Percentiles rank a stretch among this genome's conserved stretches.
Conservation (phyloP, 164 flowering plant species). For the Aristolochia fimbriata region DNA sequence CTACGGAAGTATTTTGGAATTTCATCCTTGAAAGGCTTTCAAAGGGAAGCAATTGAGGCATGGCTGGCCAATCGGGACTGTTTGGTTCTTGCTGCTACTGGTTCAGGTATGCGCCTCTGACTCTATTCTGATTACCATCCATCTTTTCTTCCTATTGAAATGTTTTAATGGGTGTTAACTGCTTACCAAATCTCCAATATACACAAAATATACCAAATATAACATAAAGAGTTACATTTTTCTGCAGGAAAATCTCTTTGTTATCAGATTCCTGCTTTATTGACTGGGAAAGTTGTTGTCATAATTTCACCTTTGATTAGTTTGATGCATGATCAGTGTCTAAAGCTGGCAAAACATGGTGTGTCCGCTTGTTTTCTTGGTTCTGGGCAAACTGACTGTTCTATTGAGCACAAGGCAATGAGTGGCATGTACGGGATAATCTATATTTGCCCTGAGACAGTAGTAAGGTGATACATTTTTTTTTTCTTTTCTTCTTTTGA, state of each 20-base stretch:
- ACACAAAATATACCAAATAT: too few relatives aligned
- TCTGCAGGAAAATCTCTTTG: constrained; percentile 83
- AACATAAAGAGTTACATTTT: background rate
- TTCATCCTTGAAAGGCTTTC: constrained; percentile 68
- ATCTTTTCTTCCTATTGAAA: background rate
- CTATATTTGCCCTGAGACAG: constrained; percentile 93
- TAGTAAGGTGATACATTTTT: constrained; percentile 39
- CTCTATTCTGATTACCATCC: background rate
- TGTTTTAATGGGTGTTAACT: background rate
- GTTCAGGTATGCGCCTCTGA: constrained; percentile 51
- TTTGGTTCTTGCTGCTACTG: constrained; percentile 92
- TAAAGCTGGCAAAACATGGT: constrained; percentile 73
- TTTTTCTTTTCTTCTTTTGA: background rate
- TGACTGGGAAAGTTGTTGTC: constrained; percentile 82
- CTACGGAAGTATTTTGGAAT: constrained; percentile 60
- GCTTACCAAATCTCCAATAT: too few relatives aligned
- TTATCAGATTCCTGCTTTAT: constrained; percentile 84
- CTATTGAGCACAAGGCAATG: constrained; percentile 77
- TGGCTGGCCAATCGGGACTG: constrained; percentile 70
- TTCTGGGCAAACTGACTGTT: constrained; percentile 77
- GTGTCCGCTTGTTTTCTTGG: constrained; percentile 95
- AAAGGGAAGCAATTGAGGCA: constrained; percentile 67
- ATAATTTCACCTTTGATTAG: constrained; percentile 92
- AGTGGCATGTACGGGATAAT: constrained; percentile 57
- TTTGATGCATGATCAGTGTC: constrained; percentile 95